Evolutionary conservation across 2,329 filamentous ascomycete genomes (phyloP).

Genomic region (Aspergillus aculeatinus): DNA sequence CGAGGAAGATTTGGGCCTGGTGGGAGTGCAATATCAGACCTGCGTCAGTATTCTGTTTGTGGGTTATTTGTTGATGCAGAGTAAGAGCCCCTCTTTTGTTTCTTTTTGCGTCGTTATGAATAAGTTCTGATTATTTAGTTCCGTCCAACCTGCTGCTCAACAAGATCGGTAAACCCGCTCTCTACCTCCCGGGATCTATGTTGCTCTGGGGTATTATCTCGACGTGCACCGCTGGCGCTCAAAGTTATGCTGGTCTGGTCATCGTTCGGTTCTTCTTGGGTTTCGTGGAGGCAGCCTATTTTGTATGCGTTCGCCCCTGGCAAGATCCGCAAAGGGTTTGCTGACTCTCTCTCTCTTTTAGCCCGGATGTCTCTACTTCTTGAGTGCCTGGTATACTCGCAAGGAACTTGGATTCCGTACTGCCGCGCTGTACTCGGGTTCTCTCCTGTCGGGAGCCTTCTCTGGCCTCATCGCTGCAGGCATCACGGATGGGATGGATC

Average conservation of each 20-base stretch:
- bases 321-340: neutral
- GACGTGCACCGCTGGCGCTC: conserved; percentile 41
- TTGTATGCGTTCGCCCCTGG: conserved; percentile 42
- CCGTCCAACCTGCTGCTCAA: conserved; percentile 53
- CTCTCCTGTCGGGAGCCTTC: conserved; percentile 69
- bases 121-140: conserved; percentile 26
- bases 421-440: conserved; percentile 58
- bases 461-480: conserved; percentile 65
- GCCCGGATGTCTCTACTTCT: conserved; percentile 44
- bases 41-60: conserved; percentile 52
- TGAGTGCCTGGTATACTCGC: conserved; percentile 66
- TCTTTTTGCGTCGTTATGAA: neutral
- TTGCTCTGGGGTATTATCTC: conserved; percentile 63
- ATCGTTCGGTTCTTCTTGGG: conserved; percentile 49
- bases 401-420: conserved; percentile 56
- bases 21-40: conserved; percentile 45
- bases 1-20: conserved; percentile 47
- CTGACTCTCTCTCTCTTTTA: conserved; percentile 56
- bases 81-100: conserved; percentile 11
- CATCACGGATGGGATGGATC: conserved; percentile 65
- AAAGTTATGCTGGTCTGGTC: conserved; percentile 51
- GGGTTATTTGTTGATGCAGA: conserved; percentile 65
- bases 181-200: conserved; percentile 57
- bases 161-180: conserved; percentile 51
- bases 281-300: conserved; percentile 34